phyloP scores from a whole-genome alignment of 2,329 filamentous ascomycete species.

The Nemania sp. region DNA sequence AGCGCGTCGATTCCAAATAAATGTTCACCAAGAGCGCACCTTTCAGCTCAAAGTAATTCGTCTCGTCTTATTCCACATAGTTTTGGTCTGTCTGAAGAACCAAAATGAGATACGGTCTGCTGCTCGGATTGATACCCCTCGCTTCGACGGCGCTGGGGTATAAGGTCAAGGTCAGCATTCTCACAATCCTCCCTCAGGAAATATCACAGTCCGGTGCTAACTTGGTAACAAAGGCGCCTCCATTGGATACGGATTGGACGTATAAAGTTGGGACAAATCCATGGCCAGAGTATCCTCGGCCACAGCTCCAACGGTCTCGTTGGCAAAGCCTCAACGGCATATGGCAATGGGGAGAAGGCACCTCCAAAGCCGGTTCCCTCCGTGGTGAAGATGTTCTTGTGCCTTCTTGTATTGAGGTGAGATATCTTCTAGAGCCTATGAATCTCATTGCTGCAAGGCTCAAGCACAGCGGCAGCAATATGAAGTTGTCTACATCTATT shows the following conservation, averaged over 20 bases:
- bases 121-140: slow-evolving; percentile 11
- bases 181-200: background rate
- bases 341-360: slow-evolving; percentile 55
- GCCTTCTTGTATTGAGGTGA: slow-evolving; percentile 30
- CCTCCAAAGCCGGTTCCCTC: slow-evolving; percentile 6
- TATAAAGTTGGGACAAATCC: slow-evolving; percentile 50
- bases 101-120: slow-evolving; percentile 15
- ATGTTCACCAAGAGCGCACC: background rate
- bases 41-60: background rate
- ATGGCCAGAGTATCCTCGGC: slow-evolving; percentile 63
- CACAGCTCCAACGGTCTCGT: slow-evolving; percentile 55
- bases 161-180: slow-evolving; percentile 22
- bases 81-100: background rate
- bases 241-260: slow-evolving; percentile 28
- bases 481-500: background rate
- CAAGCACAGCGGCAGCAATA: slow-evolving; percentile 4
- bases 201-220: background rate
- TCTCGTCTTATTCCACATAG: slow-evolving; percentile 1
- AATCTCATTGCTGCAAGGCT: background rate
- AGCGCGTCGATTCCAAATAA: background rate
- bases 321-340: slow-evolving; percentile 64
- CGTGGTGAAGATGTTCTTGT: slow-evolving; percentile 27
- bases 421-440: background rate
- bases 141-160: slow-evolving; percentile 18
- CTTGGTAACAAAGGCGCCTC: slow-evolving; percentile 19